A percentile compares a stretch with the other conserved stretches of the same genome.
Evolutionary conservation across 2,329 filamentous ascomycete species (phyloP).

Genomic region (Phaeosphaeria sp.): DNA sequence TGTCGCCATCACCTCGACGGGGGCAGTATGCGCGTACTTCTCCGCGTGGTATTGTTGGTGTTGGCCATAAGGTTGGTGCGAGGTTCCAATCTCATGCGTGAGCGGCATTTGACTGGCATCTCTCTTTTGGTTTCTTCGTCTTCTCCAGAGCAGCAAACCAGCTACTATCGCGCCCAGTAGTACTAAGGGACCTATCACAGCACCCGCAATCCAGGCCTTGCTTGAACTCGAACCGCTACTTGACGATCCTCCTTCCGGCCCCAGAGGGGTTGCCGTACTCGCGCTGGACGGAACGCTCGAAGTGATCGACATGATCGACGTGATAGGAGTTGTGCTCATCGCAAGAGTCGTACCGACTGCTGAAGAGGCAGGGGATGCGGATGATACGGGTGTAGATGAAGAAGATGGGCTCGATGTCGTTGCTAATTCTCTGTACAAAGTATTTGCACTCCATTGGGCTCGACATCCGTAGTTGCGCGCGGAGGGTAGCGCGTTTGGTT

Average conservation of each 20-base stretch:
- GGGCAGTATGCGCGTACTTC: background rate
- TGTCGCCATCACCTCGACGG: background rate
- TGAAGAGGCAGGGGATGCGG: background rate
- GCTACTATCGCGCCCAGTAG: background rate
- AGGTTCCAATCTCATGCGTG: background rate
- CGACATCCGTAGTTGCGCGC: conserved; percentile 5
- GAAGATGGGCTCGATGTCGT: conserved; percentile 1
- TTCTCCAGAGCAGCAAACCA: conserved; percentile 1
- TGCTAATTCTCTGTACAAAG: conserved; percentile 1
- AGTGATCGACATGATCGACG: background rate
- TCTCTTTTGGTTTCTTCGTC: background rate
- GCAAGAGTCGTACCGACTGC: background rate
- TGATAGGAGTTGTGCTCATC: background rate
- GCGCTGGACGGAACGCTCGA: background rate
- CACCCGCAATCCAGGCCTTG: conserved; percentile 5
- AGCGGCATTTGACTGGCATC: background rate
- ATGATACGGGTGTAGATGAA: background rate
- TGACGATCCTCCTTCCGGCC: background rate
- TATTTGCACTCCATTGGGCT: background rate
- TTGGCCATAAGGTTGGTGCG: background rate
- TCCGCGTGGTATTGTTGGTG: background rate
- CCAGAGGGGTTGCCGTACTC: background rate
- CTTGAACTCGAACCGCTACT: background rate
- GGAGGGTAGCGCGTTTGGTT: conserved; percentile 3
- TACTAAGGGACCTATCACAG: background rate